These are phyloP conservation scores for Suillus americanus DNA, from an alignment of 768 basidiomycete species.

Conservation along the genomic window DNA sequence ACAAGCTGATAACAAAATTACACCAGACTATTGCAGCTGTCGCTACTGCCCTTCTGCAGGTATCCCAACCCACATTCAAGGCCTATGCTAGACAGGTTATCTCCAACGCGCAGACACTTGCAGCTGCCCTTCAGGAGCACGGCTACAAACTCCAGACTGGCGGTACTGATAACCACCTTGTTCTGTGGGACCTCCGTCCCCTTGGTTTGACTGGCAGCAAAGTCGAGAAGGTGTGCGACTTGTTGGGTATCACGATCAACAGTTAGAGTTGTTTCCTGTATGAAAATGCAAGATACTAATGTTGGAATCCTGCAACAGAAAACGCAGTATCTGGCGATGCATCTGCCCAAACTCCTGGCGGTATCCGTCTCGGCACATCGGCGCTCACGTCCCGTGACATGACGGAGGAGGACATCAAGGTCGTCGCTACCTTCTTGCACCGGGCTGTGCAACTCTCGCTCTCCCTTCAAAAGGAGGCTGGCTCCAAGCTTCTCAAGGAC, in stretches of 20 bases:
- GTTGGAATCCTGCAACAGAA: constrained; percentile 43
- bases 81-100: constrained; percentile 95
- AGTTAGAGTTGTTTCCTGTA: constrained; percentile 47
- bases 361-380: constrained; percentile 93
- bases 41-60: constrained; percentile 91
- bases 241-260: constrained; percentile 95
- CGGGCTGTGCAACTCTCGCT: constrained; percentile 91
- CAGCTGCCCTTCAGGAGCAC: constrained; percentile 63
- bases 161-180: constrained; percentile 96
- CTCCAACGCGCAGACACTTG: constrained; percentile 80
- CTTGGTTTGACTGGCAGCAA: constrained; percentile 96
- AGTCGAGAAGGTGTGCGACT: constrained; percentile 97
- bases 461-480: constrained; percentile 90
- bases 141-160: constrained; percentile 97
- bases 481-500: constrained; percentile 93
- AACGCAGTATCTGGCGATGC: constrained; percentile 97
- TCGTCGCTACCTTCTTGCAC: constrained; percentile 89
- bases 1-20: neutral
- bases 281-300: neutral
- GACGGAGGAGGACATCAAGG: constrained; percentile 82
- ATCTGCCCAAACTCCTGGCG: constrained; percentile 93
- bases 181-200: constrained; percentile 97
- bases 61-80: constrained; percentile 85
- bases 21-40: constrained; percentile 88
- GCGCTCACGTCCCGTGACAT: constrained; percentile 95